Percentiles rank a stretch among this genome's conserved stretches.
These are phyloP conservation scores for Danielia oregonensis DNA, from an alignment of 805 yeast species.

Conservation along the genomic window DNA sequence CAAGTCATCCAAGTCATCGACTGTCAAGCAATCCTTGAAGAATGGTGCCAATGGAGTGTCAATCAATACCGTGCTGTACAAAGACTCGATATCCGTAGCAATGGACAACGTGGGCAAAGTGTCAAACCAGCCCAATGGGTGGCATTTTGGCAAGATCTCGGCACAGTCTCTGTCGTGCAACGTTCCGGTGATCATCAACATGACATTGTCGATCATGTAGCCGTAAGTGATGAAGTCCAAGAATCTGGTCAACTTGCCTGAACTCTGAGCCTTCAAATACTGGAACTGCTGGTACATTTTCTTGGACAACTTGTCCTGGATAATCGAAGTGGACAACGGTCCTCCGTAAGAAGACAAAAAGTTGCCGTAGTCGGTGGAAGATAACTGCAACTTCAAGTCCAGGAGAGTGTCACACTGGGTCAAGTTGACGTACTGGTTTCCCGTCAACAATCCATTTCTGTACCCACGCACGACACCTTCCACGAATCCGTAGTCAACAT, in stretches of 20 bases:
- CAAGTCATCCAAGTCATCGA: conserved; percentile 88
- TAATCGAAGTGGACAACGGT: conserved; percentile 79
- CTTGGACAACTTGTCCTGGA: conserved; percentile 72
- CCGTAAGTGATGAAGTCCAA: conserved; percentile 93
- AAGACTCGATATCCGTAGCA: conserved; percentile 91
- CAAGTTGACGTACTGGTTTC: conserved; percentile 82
- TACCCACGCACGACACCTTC: conserved; percentile 96
- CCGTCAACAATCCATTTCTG: conserved; percentile 73
- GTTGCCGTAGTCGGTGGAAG: conserved; percentile 95
- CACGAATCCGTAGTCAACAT: conserved; percentile 83
- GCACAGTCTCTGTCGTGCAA: conserved; percentile 89
- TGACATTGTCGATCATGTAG: conserved; percentile 97
- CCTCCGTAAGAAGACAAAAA: conserved; percentile 79
- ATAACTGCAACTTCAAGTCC: conserved; percentile 87
- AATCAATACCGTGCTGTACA: conserved; percentile 85
- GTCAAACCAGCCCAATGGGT: conserved; percentile 98
- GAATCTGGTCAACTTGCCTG: conserved; percentile 73
- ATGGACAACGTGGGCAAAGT: conserved; percentile 92
- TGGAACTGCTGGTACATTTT: conserved; percentile 81
- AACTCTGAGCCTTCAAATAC: conserved; percentile 79
- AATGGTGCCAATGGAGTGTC: conserved; percentile 98
- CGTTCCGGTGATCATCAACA: conserved; percentile 94
- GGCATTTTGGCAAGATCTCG: conserved; percentile 86
- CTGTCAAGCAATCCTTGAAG: conserved; percentile 82
- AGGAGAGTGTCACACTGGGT: conserved; percentile 96